Conservation (phyloP, 306 rosid species). For the Hippophae gyantsensis region DNA sequence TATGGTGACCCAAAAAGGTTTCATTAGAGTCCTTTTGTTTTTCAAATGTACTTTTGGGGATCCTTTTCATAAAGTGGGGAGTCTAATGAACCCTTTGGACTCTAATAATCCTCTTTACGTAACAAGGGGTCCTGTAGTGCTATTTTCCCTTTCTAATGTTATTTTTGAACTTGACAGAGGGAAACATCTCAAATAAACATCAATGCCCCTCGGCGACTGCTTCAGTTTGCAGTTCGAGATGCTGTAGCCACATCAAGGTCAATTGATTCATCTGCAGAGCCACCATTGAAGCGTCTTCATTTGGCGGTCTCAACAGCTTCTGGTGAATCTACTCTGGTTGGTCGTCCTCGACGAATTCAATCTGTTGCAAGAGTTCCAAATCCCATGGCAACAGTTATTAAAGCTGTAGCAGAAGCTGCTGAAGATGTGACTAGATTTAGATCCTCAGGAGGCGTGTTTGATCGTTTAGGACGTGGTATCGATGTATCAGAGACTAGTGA, state of each 20-base stretch:
- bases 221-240: slow-evolving; percentile 89
- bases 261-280: slow-evolving; percentile 38
- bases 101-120: no score
- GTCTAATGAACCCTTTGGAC: no score
- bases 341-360: slow-evolving; percentile 41
- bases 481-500: slow-evolving; percentile 25
- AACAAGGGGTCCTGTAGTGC: no score
- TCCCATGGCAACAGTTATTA: slow-evolving; percentile 80
- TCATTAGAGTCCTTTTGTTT: no score
- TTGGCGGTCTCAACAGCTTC: slow-evolving; percentile 71
- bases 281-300: slow-evolving; percentile 75
- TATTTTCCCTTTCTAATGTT: no score
- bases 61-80: no score
- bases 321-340: slow-evolving; percentile 41
- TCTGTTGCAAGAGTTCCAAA: slow-evolving; percentile 51
- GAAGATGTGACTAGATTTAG: slow-evolving; percentile 67
- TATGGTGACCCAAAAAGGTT: no score
- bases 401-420: slow-evolving; percentile 91
- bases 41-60: no score
- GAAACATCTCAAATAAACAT: slow-evolving; percentile 44
- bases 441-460: slow-evolving; percentile 76
- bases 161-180: slow-evolving; percentile 35
- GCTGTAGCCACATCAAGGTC: slow-evolving; percentile 63
- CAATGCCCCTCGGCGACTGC: slow-evolving; percentile 73
- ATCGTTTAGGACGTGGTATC: slow-evolving; percentile 63